These are phyloP conservation scores for Rhodofomes roseus DNA, from an alignment of 1,284 basidiomycete species.

Conservation along the genomic window DNA sequence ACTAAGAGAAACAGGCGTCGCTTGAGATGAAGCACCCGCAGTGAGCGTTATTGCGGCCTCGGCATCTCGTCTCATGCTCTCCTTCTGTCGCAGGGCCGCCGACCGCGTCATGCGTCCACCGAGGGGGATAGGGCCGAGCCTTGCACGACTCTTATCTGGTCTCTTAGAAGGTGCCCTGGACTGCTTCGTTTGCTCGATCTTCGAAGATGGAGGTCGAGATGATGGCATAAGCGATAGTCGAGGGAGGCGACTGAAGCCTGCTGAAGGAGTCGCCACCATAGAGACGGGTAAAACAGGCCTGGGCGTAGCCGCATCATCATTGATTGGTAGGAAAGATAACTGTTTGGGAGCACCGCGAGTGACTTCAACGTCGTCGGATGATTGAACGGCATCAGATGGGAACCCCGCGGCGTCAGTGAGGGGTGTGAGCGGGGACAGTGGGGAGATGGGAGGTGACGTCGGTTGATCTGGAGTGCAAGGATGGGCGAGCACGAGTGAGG, in stretches of 20 bases:
- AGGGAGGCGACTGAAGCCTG: conserved; percentile 1
- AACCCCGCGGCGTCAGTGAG: background rate
- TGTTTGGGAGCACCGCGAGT: no score
- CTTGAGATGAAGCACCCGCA: background rate
- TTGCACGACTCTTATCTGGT: background rate
- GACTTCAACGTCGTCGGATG: background rate
- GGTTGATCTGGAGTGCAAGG: background rate
- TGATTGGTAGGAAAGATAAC: no score
- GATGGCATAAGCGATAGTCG: background rate
- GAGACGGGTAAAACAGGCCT: no score
- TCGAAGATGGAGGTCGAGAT: background rate
- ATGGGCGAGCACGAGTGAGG: background rate
- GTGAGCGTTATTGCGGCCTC: background rate
- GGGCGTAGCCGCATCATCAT: background rate
- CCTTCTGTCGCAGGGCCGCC: conserved; percentile 13
- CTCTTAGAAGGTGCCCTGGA: background rate
- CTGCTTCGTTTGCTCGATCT: background rate
- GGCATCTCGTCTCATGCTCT: conserved; percentile 9
- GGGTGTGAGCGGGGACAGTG: conserved; percentile 5
- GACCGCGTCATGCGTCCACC: conserved; percentile 16
- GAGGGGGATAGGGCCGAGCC: background rate
- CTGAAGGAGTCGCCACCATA: background rate
- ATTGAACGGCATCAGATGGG: background rate
- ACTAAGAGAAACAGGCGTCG: background rate
- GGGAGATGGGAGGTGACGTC: background rate